Evolutionary conservation across 352 stramenopile species (phyloP).

Genomic region (Phytophthora hybrid): DNA sequence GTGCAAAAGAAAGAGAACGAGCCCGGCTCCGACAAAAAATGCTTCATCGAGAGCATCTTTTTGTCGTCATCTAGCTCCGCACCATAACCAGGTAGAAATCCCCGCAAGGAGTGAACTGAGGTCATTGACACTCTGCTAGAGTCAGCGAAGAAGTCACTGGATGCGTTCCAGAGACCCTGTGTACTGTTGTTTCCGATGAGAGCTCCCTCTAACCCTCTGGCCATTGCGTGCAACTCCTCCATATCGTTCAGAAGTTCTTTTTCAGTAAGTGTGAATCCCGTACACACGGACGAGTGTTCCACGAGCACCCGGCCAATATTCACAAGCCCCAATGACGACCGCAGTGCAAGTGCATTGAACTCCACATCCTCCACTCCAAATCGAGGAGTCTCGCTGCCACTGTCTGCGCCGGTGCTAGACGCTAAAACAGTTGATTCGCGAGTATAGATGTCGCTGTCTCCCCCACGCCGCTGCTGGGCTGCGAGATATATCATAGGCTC

Average conservation of each 20-base stretch:
- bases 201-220: slow-evolving; percentile 40
- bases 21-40: slow-evolving; percentile 71
- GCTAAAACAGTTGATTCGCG: slow-evolving; percentile 7
- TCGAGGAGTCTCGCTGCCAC: slow-evolving; percentile 16
- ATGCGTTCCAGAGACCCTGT: slow-evolving; percentile 75
- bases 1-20: slow-evolving; percentile 84
- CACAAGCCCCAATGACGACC: slow-evolving; percentile 64
- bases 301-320: slow-evolving; percentile 74
- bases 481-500: slow-evolving; percentile 87
- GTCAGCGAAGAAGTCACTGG: slow-evolving; percentile 64
- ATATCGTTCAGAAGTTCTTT: slow-evolving; percentile 61
- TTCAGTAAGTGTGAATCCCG: slow-evolving; percentile 48
- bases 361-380: slow-evolving; percentile 81
- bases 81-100: slow-evolving; percentile 67
- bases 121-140: slow-evolving; percentile 34
- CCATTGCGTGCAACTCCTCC: slow-evolving; percentile 36
- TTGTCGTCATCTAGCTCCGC: slow-evolving; percentile 53
- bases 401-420: slow-evolving; percentile 8
- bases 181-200: slow-evolving; percentile 54
- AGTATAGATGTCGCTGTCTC: slow-evolving; percentile 12
- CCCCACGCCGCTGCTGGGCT: slow-evolving; percentile 15
- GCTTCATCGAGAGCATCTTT: slow-evolving; percentile 68
- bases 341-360: slow-evolving; percentile 83
- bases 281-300: slow-evolving; percentile 69
- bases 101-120: slow-evolving; percentile 58